phyloP scores from a whole-genome alignment of 345 rosid species.

The thale cress (Arabidopsis thaliana) region DNA sequence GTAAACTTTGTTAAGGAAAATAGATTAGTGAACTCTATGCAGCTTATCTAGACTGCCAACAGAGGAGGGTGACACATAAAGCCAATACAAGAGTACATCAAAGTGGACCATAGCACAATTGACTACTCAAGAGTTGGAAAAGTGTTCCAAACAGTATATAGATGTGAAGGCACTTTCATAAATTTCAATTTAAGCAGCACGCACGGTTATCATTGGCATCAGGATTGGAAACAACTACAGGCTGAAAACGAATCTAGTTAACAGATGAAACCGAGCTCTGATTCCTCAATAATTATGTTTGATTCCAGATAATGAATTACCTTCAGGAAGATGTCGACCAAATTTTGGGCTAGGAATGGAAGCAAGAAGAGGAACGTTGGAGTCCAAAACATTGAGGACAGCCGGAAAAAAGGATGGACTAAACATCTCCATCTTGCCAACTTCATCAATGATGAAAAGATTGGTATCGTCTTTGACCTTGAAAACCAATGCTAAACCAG shows the following conservation, averaged over 20 bases:
- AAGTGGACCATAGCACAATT: not conserved
- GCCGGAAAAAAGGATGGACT: constrained; percentile 74
- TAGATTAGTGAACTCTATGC: not conserved
- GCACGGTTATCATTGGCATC: not conserved
- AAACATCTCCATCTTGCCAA: constrained; percentile 79
- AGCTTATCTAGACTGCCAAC: not conserved
- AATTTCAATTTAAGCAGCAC: not conserved
- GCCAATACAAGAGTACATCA: not conserved
- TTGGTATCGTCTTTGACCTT: constrained; percentile 62
- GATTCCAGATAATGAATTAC: constrained; percentile 41
- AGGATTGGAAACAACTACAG: not conserved
- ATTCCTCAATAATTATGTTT: not conserved
- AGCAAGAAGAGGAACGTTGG: constrained; percentile 63
- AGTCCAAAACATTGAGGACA: constrained; percentile 61
- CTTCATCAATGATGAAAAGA: constrained; percentile 75
- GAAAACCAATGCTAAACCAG: not conserved
- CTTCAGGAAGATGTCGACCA: constrained; percentile 68
- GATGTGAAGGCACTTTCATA: not conserved
- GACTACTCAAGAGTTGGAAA: not conserved
- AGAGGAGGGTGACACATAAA: not conserved
- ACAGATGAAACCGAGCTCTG: not conserved
- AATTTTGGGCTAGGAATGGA: constrained; percentile 63
- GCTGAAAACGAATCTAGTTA: not conserved
- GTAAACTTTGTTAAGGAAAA: not conserved
- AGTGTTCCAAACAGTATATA: not conserved